These are phyloP conservation scores for Ophiostoma tasmaniense DNA, from an alignment of 2,329 filamentous ascomycete species.

Conservation along the genomic window DNA sequence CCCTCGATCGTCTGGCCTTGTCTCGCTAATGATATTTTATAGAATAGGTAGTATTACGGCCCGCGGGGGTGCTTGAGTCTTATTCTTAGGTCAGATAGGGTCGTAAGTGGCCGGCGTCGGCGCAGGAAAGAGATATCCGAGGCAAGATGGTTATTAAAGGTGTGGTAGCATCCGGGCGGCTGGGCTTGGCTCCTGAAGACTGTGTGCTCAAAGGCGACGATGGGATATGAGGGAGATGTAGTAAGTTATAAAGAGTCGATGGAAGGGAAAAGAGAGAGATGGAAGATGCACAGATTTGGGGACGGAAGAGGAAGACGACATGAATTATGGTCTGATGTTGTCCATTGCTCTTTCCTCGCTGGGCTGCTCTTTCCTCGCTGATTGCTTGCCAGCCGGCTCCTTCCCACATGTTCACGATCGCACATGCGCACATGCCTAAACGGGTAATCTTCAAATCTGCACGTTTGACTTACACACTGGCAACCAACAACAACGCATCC, in stretches of 20 bases:
- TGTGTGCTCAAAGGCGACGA: not conserved
- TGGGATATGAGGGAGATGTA: not conserved
- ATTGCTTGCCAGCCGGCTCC: not conserved
- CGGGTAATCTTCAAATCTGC: not conserved
- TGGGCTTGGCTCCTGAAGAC: not conserved
- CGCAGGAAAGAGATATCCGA: not conserved
- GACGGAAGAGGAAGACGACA: too few relatives aligned
- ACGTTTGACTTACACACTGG: not conserved
- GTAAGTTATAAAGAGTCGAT: not conserved
- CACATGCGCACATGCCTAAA: not conserved
- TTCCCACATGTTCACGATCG: not conserved
- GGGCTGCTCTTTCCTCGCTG: too few relatives aligned
- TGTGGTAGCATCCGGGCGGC: not conserved
- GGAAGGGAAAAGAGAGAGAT: not conserved
- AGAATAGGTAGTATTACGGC: not conserved
- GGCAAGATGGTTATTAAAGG: not conserved
- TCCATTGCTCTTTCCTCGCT: not conserved
- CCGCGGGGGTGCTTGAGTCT: not conserved
- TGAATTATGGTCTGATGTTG: not conserved
- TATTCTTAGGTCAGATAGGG: not conserved
- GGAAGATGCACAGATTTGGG: too few relatives aligned
- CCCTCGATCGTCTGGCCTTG: not conserved
- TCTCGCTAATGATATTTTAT: not conserved
- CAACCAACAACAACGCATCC: too few relatives aligned
- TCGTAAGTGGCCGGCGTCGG: not conserved